phyloP scores from a whole-genome alignment of 78 protist species.

The Speleostelium caveatum region DNA sequence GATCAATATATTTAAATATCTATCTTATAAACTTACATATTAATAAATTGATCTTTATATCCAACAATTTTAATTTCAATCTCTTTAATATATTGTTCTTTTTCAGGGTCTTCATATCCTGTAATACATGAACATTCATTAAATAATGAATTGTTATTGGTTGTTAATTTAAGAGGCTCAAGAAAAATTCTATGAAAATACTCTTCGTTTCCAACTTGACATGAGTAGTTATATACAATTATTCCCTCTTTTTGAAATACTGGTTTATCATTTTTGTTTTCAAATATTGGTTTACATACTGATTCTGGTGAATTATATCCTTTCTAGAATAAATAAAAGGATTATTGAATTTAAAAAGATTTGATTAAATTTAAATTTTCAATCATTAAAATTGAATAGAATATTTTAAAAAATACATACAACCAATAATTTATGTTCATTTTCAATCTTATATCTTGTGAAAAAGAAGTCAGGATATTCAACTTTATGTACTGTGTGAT shows the following conservation, averaged over 20 bases:
- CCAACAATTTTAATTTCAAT: slow-evolving; percentile 18
- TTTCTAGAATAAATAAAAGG: too few relatives aligned
- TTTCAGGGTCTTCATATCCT: neutral
- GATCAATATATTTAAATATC: neutral
- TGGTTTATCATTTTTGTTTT: neutral
- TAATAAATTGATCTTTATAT: slow-evolving; percentile 18
- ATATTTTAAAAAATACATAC: too few relatives aligned
- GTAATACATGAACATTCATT: slow-evolving; percentile 15
- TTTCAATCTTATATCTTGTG: neutral
- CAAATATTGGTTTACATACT: neutral
- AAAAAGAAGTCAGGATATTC: slow-evolving; percentile 14
- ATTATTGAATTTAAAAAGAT: neutral
- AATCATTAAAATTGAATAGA: neutral
- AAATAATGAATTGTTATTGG: neutral
- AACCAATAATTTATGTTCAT: neutral
- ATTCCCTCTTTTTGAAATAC: neutral
- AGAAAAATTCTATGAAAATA: neutral
- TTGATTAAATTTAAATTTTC: neutral
- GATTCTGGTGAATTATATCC: neutral
- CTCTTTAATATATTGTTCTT: slow-evolving; percentile 5
- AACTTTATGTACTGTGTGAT: neutral
- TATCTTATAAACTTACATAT: neutral
- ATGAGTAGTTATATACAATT: neutral
- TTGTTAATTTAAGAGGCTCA: neutral
- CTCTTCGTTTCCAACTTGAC: neutral